Evolutionary conservation across 129 eudicot genomes (phyloP), one percentile per base, ranked within the genome.

Genomic region (Flaveria robusta): DNA sequence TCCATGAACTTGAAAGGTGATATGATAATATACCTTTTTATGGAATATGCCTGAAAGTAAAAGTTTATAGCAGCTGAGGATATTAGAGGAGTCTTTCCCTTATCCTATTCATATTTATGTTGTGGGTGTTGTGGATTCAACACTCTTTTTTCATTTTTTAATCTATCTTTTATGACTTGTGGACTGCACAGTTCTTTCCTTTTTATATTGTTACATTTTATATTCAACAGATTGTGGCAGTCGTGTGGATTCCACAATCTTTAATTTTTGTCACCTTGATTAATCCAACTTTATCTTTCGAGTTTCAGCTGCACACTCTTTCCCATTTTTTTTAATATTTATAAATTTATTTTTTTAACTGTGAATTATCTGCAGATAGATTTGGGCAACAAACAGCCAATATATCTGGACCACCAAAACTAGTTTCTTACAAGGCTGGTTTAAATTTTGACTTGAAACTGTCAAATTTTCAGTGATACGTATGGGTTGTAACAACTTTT

Each of bases 171-270:
- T 4, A 13, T 62, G 10, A 27, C 67, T 27, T 10, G 42, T 62
- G 42, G 68, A 62, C 11, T 13, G 42, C 68, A 62, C 68, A 62
- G 22, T 62, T 27, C 8, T n/a, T 16, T 66, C 49, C n/a, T 15
- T 9, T 50, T 27, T 19, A 43, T 58, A 43, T 60, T 74, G 34
- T 56, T 42, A 9, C 19, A 12, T 63, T 60, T 60, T 56, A 45
- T 60, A 42, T 15, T n/a, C 5, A 73, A 76, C 34, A 60, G 67
- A 76, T 67, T 54, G 65, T 37, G 37, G 58, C 47, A 29, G 65
- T 60, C 29, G 74, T 76, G 56, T 67, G 47, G 67, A 67, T 54
- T 65, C 83, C 83, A 64, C 68, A 74, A 45, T 51, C 83, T 31
- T 46, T 49, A 46, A 39, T 41, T 72, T 47, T 78, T 56, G 8